Evolutionary conservation across 2,329 filamentous ascomycete genomes (phyloP).

Genomic region (Ophiosphaerella korrae): DNA sequence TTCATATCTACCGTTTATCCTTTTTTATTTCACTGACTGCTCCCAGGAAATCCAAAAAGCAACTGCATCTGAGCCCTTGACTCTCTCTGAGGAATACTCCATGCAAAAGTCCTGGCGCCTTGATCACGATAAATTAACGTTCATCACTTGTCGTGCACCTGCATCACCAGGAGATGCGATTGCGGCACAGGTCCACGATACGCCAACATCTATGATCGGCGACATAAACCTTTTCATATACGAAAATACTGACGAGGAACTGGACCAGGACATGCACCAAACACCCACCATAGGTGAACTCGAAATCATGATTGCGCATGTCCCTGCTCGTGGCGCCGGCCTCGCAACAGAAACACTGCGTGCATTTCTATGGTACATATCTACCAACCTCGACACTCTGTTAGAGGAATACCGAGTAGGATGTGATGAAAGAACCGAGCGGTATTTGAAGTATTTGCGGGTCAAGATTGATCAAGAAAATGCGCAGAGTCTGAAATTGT

Average conservation of each 20-base stretch:
- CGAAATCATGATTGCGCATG: constrained; percentile 82
- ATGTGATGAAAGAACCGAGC: constrained; percentile 11
- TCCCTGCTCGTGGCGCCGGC: constrained; percentile 63
- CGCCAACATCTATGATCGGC: constrained; percentile 54
- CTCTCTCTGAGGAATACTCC: constrained; percentile 79
- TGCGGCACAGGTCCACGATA: constrained; percentile 54
- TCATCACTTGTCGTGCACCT: constrained; percentile 70
- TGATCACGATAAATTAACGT: constrained; percentile 86
- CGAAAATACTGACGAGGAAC: constrained; percentile 25
- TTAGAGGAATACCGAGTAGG: constrained; percentile 58
- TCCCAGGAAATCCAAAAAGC: constrained; percentile 71
- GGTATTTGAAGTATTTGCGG: constrained; percentile 54
- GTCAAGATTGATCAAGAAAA: constrained; percentile 68
- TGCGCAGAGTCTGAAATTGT: constrained; percentile 61
- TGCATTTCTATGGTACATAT: constrained; percentile 72
- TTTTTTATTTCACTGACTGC: no score
- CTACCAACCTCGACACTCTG: constrained; percentile 59
- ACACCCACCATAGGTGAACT: constrained; percentile 67
- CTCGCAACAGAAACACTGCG: constrained; percentile 69
- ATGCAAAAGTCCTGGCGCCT: constrained; percentile 89
- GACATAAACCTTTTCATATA: constrained; percentile 73
- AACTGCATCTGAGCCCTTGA: constrained; percentile 86
- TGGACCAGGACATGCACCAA: constrained; percentile 10
- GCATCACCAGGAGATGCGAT: constrained; percentile 3
- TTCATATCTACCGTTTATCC: not conserved